Conservation (phyloP, 768 basidiomycete species). For the Lactifluus subvellereus region DNA sequence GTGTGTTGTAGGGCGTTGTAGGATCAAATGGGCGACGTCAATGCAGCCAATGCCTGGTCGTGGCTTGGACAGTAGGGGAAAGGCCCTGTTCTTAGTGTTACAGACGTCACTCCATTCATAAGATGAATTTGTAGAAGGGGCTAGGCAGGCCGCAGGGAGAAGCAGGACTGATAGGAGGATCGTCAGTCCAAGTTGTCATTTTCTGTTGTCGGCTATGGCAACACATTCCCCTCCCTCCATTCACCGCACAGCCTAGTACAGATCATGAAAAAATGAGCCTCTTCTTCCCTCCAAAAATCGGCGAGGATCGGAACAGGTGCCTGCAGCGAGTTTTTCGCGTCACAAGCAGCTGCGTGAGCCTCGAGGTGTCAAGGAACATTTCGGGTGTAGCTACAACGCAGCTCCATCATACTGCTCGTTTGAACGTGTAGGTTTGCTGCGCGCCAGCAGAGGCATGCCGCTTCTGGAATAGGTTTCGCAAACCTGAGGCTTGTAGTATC, state of each 20-base stretch:
- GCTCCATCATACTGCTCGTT: background rate
- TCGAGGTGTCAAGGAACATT: slow-evolving; percentile 1
- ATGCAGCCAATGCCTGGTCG: background rate
- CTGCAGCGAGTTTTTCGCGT: slow-evolving; percentile 7
- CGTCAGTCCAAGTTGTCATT: background rate
- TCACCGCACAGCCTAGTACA: background rate
- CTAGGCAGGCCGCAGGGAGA: background rate
- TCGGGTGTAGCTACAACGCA: background rate
- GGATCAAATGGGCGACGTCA: slow-evolving; percentile 2
- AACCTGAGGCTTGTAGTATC: background rate
- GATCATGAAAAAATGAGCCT: background rate
- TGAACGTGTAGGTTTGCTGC: background rate
- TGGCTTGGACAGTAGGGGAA: background rate
- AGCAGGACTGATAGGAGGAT: slow-evolving; percentile 1
- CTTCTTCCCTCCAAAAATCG: background rate
- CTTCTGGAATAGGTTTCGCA: background rate
- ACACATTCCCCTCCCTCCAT: background rate
- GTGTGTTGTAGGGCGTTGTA: slow-evolving; percentile 2
- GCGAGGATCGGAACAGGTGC: slow-evolving; percentile 6
- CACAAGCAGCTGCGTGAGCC: slow-evolving; percentile 6
- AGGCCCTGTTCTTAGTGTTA: background rate
- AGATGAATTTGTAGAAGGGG: background rate
- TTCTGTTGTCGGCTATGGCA: background rate
- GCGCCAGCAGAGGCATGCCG: background rate
- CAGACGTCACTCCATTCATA: slow-evolving; percentile 15